phyloP scores from a whole-genome alignment of 1,139 yeast species.

The Dujonia santamariae region DNA sequence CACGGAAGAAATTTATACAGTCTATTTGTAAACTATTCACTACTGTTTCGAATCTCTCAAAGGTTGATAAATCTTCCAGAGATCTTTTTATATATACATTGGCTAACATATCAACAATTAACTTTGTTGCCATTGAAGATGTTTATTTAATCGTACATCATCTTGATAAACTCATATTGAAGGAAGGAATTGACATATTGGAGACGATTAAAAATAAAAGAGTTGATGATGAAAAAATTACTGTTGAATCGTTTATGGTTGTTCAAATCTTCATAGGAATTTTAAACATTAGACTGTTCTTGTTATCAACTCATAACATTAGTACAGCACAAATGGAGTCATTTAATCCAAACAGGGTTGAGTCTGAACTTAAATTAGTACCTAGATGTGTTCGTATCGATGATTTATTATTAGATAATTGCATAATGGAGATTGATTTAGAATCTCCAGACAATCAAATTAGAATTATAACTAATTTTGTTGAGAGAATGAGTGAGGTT shows the following conservation, averaged over 20 bases:
- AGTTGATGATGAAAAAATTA: neutral
- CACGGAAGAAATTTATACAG: conserved; percentile 44
- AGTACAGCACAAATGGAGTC: conserved; percentile 17
- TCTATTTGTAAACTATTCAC: conserved; percentile 24
- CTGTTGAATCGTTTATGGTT: conserved; percentile 7
- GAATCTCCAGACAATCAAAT: conserved; percentile 1
- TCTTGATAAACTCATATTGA: conserved; percentile 16
- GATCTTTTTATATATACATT: conserved; percentile 32
- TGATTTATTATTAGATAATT: conserved; percentile 8
- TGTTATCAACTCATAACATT: conserved; percentile 21
- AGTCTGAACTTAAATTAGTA: conserved; percentile 23
- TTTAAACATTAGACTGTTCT: conserved; percentile 19
- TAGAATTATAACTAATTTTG: conserved; percentile 8
- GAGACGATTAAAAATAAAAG: conserved; percentile 11
- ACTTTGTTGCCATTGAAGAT: conserved; percentile 42
- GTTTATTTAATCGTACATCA: conserved; percentile 16
- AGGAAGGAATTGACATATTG: conserved; percentile 37
- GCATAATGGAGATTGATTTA: conserved; percentile 4
- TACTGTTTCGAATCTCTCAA: neutral
- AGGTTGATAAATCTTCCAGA: conserved; percentile 9
- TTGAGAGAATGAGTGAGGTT: conserved; percentile 8
- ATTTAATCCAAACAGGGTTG: conserved; percentile 23
- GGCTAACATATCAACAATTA: conserved; percentile 36
- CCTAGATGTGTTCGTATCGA: conserved; percentile 15
- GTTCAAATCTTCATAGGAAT: conserved; percentile 23